phyloP scores from a whole-genome alignment of 108 stramenopile species.

The Nitzschia sp. region DNA sequence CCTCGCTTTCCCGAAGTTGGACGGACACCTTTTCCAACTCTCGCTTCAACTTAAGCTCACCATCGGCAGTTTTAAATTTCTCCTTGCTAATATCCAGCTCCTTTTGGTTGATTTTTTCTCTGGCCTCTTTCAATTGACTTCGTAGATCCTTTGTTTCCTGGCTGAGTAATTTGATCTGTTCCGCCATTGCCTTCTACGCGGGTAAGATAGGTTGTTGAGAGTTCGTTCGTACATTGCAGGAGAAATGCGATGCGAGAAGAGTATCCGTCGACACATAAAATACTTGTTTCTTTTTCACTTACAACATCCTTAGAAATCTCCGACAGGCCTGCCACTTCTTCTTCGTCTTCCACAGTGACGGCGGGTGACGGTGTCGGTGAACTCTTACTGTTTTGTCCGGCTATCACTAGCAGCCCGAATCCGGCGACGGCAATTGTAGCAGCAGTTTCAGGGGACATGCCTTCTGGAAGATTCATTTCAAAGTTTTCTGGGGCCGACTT shows the following conservation, averaged over 20 bases:
- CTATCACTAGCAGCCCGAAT: background rate
- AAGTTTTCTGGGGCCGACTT: background rate
- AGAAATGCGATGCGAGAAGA: too few relatives aligned
- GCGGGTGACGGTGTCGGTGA: background rate
- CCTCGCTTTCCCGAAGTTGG: slow-evolving; percentile 8
- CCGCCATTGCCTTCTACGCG: slow-evolving; percentile 2
- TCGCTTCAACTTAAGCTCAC: slow-evolving; percentile 16
- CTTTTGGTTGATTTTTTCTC: slow-evolving; percentile 14
- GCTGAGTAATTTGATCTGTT: background rate
- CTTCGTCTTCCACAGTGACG: background rate
- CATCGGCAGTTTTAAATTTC: slow-evolving; percentile 19
- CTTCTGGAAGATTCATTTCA: slow-evolving; percentile 1
- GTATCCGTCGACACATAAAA: too few relatives aligned
- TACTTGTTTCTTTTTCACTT: too few relatives aligned
- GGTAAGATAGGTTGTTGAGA: too few relatives aligned
- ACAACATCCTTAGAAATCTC: background rate
- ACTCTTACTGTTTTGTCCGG: background rate
- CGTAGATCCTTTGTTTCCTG: background rate
- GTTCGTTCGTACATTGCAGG: background rate
- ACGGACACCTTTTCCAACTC: slow-evolving; percentile 6
- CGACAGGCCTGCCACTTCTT: background rate
- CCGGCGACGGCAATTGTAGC: background rate
- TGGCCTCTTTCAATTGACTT: slow-evolving; percentile 12
- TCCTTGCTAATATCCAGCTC: slow-evolving; percentile 32
- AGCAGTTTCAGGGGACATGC: background rate